phyloP scores from a whole-genome alignment of 2,329 filamentous ascomycete species.

The Apiospora sp. region DNA sequence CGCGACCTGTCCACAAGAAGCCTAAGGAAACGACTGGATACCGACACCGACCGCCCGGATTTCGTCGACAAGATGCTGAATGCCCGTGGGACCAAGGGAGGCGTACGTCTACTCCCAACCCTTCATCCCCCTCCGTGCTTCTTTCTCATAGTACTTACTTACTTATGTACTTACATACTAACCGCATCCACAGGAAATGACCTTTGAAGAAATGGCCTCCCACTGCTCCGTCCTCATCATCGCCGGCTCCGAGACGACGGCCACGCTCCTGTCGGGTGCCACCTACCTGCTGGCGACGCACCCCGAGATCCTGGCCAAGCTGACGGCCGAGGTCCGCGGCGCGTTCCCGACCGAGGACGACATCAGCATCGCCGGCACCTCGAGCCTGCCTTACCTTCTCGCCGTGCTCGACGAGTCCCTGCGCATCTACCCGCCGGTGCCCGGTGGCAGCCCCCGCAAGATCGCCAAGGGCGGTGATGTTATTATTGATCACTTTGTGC shows the following conservation, averaged over 20 bases:
- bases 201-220: slow-evolving; percentile 33
- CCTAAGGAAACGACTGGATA: neutral
- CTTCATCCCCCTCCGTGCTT: neutral
- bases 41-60: slow-evolving; percentile 5
- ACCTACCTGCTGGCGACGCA: slow-evolving; percentile 47
- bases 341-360: slow-evolving; percentile 42
- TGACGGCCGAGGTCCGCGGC: slow-evolving; percentile 46
- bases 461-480: slow-evolving; percentile 38
- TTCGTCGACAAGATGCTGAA: slow-evolving; percentile 27
- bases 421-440: slow-evolving; percentile 45
- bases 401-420: slow-evolving; percentile 49
- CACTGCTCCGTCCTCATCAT: slow-evolving; percentile 45
- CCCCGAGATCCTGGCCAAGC: slow-evolving; percentile 30
- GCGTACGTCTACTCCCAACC: neutral
- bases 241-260: slow-evolving; percentile 55
- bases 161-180: neutral
- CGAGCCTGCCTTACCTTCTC: slow-evolving; percentile 46
- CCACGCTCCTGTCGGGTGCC: slow-evolving; percentile 48
- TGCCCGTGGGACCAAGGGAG: slow-evolving; percentile 37
- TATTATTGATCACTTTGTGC: slow-evolving; percentile 36
- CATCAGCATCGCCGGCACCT: slow-evolving; percentile 41
- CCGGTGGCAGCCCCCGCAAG: slow-evolving; percentile 25
- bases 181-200: slow-evolving; percentile 27
- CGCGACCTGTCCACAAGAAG: neutral
- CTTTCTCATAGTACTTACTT: neutral